Evolutionary conservation across 2,329 filamentous ascomycete species (phyloP), one percentile per base, ranked within the genome.

Genomic region (Chrysoporthe puriensis): DNA sequence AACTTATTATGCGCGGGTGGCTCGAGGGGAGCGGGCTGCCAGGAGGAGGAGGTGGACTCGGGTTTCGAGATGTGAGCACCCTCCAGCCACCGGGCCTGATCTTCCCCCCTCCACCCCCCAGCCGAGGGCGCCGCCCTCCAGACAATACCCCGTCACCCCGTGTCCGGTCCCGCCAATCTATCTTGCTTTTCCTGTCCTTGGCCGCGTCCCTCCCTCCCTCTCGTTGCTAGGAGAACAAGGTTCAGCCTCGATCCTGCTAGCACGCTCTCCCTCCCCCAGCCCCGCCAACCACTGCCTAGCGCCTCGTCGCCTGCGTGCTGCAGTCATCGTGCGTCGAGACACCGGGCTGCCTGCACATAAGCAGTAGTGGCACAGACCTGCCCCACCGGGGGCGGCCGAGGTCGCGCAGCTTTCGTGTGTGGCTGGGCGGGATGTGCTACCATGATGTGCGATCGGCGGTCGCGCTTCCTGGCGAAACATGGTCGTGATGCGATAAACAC

Each of bases 311-410:
- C 54, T 40, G 26, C 26, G 26, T 26, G 26, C 52, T 56, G 52
- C 52, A 36, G 52, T 57, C 54, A 57, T 57, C 54, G 54, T 57
- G 54, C 54, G 40, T 36, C 54, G 40, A 57, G 54, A 57, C 54
- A 36, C 32, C 26, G 26, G 26, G 2, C 26, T 26, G 26, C 26
- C 26, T 26, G 26, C 26, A 26, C 52, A 34, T 32, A 52, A 32
- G 52, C 16, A 56, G 26, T 56, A 21, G 52, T 56, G 21, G 52
- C 52, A 56, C 52, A 32, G 52, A 36, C 52, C 16, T 57, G 54
- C 32, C 54, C 54, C 54, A 40, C 32, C 54, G 18, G 11, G 1
- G 52, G 26, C 11, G 18, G 18, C 9, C 2, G 0, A 21, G 46
- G 48, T 13, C 48, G 48, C 48, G 48, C 48, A 21, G 48, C 48